phyloP scores from a whole-genome alignment of 495 filamentous ascomycete genomes.

The Neurospora pannonica region DNA sequence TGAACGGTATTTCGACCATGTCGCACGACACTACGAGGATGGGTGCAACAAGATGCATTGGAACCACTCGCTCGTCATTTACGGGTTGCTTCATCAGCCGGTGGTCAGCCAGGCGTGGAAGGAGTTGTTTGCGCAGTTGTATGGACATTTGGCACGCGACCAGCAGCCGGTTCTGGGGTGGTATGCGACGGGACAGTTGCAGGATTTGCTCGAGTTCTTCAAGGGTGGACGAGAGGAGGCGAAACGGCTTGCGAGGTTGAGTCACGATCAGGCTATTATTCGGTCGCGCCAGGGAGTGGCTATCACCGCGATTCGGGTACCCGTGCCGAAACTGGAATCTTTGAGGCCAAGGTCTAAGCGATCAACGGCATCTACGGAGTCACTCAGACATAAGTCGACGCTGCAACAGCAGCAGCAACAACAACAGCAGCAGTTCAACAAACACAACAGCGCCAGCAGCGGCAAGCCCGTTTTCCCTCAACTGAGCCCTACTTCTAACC shows the following conservation, averaged over 20 bases:
- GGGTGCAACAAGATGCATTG: constrained; percentile 38
- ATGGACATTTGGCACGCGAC: constrained; percentile 29
- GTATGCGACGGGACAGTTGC: constrained; percentile 39
- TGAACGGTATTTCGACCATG: constrained; percentile 43
- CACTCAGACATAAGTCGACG: not conserved
- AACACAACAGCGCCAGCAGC: not conserved
- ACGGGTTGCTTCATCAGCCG: constrained; percentile 41
- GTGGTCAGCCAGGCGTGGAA: constrained; percentile 38
- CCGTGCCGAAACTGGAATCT: constrained; percentile 3
- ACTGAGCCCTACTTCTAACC: not conserved
- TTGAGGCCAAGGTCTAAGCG: not conserved
- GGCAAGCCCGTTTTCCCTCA: not conserved
- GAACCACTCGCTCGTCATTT: constrained; percentile 41
- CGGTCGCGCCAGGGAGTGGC: constrained; percentile 18
- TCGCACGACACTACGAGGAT: constrained; percentile 39
- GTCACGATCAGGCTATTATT: constrained; percentile 34
- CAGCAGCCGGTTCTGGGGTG: constrained; percentile 40
- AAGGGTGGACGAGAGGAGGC: constrained; percentile 31
- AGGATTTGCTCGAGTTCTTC: constrained; percentile 43
- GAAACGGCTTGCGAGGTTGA: constrained; percentile 29
- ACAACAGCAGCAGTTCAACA: not conserved
- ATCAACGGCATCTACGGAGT: constrained; percentile 5
- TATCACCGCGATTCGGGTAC: not conserved
- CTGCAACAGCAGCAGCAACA: constrained; percentile 5
- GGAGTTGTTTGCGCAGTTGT: constrained; percentile 27